Conservation (phyloP, 1,284 basidiomycete genomes). For the Cerrena zonata region DNA sequence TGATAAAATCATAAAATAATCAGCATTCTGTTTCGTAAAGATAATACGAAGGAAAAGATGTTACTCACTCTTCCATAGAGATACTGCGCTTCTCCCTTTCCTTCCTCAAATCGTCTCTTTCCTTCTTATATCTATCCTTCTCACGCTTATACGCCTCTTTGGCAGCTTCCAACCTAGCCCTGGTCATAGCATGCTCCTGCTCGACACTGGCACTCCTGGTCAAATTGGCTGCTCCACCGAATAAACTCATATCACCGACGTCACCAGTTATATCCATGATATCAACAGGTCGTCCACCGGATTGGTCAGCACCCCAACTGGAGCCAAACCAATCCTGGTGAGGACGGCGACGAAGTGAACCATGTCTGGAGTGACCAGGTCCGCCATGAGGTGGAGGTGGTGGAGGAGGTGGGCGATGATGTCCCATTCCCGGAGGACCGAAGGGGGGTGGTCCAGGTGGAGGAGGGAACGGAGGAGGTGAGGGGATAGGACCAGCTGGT, state of each 20-base stretch:
- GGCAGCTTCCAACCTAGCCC: slow-evolving; percentile 59
- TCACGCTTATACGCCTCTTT: slow-evolving; percentile 60
- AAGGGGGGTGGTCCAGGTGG: slow-evolving; percentile 14
- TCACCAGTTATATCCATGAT: background rate
- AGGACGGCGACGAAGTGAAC: background rate
- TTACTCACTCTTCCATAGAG: slow-evolving; percentile 29
- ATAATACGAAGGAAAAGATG: slow-evolving; percentile 3
- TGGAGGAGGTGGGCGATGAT: slow-evolving; percentile 6
- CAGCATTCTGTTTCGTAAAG: background rate
- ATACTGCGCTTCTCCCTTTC: slow-evolving; percentile 30
- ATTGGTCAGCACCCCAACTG: background rate
- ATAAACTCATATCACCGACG: background rate
- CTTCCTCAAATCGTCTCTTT: slow-evolving; percentile 47
- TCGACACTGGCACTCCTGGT: background rate
- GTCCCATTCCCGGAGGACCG: too few relatives aligned
- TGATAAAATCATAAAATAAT: background rate
- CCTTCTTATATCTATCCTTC: slow-evolving; percentile 61
- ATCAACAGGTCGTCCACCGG: too few relatives aligned
- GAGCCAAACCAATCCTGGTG: background rate
- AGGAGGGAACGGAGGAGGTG: slow-evolving; percentile 16
- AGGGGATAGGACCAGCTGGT: slow-evolving; percentile 11
- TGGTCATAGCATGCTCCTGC: slow-evolving; percentile 21
- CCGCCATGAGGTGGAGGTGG: slow-evolving; percentile 5
- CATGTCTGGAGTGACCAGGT: background rate
- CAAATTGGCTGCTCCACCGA: background rate